Base-by-base conservation (phyloP, 23 red algal species). In the Porphyridium purpureum region DNA sequence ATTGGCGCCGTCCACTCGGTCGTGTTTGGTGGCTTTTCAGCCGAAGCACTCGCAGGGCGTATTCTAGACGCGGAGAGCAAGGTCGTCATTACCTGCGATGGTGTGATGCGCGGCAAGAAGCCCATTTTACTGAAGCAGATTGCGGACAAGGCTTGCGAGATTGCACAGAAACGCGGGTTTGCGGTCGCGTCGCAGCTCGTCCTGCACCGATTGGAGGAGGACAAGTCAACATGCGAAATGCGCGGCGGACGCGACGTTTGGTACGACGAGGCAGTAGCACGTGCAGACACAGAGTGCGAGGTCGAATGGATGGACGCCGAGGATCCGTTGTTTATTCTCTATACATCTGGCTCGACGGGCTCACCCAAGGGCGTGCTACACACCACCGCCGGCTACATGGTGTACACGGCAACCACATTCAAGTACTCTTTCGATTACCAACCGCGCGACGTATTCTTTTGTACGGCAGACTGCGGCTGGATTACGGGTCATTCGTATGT, bases 401-500 rank as follows among this genome's bases (percentile, higher is more conserved):
- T 98, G 1, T 69, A 76, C 58, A 54, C 79, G 5, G 90, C 78
- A 1, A 75, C 66, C 3, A 98, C 78, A 9, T 84, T 86, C 57
- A 85, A 86, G 55, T 98, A 98, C 52, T 60, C 80, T 15, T 98
- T 98, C 56, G 75, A 98, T 44, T 80, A 85, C 64, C 80, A 80
- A 4, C 71, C 59, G 11, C 66, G 62, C 1, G 90, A 98, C 24
- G 80, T 98, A 6, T 98, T 84, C 47, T 98, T 98, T 47, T 98
- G 79, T 36, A 98, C 90, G 7, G 74, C 80, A 1, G 90, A 98
- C 57, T 98, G 90, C 56, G 90, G 90, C 15, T 98, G 90, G 90
- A 98, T 98, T 55, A 98, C 90, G 14, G 90, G 90, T 17, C 90
- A 98, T 47, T 70, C 67, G 7, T 98, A 98, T 70, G 78, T 86